Evolutionary conservation across 805 yeast species (phyloP).

Genomic region (Pichia thaimueangensis): DNA sequence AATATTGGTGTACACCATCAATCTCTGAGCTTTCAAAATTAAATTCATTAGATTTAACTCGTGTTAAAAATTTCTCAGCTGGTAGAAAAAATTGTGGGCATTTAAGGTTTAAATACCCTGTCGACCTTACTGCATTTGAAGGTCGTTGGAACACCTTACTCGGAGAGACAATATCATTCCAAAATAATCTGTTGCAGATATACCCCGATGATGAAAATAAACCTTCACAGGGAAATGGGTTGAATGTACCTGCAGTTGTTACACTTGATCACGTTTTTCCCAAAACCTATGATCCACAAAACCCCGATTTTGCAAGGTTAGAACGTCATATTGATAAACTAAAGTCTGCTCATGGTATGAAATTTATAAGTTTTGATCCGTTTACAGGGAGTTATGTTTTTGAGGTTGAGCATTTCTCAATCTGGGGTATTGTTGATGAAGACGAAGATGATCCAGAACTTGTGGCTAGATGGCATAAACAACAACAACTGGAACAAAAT

Average conservation of each 20-base stretch:
- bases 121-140: constrained; percentile 55
- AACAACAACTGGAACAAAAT: constrained; percentile 19
- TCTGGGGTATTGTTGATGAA: constrained; percentile 84
- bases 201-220: constrained; percentile 49
- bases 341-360: constrained; percentile 59
- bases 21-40: constrained; percentile 40
- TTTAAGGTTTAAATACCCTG: constrained; percentile 58
- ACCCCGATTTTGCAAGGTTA: constrained; percentile 18
- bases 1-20: constrained; percentile 72
- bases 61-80: constrained; percentile 56
- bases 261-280: constrained; percentile 61
- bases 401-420: constrained; percentile 83
- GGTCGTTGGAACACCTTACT: constrained; percentile 33
- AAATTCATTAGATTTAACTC: constrained; percentile 41
- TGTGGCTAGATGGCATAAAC: constrained; percentile 25
- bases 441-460: constrained; percentile 49
- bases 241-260: constrained; percentile 73
- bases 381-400: constrained; percentile 71
- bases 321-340: constrained; percentile 44
- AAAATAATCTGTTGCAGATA: constrained; percentile 49
- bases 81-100: constrained; percentile 68
- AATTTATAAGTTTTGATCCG: constrained; percentile 74
- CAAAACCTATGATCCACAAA: constrained; percentile 28
- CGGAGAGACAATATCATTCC: constrained; percentile 41
- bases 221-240: constrained; percentile 60